A percentile compares a stretch with the other conserved stretches of the same genome.
These are phyloP conservation scores for Serendipita sp. DNA, from an alignment of 768 basidiomycete species.

Conservation along the genomic window DNA sequence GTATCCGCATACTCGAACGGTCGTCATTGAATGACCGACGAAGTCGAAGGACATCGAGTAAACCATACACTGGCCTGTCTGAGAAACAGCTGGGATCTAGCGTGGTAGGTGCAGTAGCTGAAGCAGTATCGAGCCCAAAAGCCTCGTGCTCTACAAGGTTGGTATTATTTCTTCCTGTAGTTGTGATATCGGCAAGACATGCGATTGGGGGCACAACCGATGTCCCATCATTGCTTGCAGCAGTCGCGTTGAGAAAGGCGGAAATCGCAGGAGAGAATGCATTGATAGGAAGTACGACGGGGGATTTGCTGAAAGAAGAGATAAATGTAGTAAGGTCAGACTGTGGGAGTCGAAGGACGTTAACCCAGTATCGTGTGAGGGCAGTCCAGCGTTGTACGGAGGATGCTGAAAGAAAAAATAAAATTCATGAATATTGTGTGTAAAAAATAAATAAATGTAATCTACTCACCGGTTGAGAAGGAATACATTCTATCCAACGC, in stretches of 20 bases:
- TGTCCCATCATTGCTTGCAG: slow-evolving; percentile 16
- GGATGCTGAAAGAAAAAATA: slow-evolving; percentile 40
- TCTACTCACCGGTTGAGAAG: slow-evolving; percentile 37
- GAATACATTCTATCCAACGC: slow-evolving; percentile 45
- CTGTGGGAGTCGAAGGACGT: slow-evolving; percentile 31
- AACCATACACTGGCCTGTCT: slow-evolving; percentile 45
- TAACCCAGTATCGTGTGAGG: slow-evolving; percentile 39
- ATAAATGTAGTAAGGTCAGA: slow-evolving; percentile 33
- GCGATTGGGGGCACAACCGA: slow-evolving; percentile 44
- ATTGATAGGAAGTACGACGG: slow-evolving; percentile 44
- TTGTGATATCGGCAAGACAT: slow-evolving; percentile 40
- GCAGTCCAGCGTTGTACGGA: slow-evolving; percentile 36
- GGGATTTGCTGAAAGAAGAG: slow-evolving; percentile 29
- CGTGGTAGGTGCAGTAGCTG: slow-evolving; percentile 18
- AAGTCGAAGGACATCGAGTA: slow-evolving; percentile 39
- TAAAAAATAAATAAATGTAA: too few relatives aligned
- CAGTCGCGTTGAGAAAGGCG: slow-evolving; percentile 27
- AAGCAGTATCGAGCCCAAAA: slow-evolving; percentile 31
- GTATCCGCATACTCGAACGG: slow-evolving; percentile 27
- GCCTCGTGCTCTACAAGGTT: slow-evolving; percentile 34
- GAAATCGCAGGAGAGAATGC: slow-evolving; percentile 27
- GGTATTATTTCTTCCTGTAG: slow-evolving; percentile 27
- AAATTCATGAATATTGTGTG: too few relatives aligned
- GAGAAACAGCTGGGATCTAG: slow-evolving; percentile 40
- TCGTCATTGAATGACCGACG: slow-evolving; percentile 42